Percentiles rank a stretch among this genome's conserved stretches.
phyloP scores from a whole-genome alignment of 2,329 filamentous ascomycete genomes.

The Penicillium griseofulvum region DNA sequence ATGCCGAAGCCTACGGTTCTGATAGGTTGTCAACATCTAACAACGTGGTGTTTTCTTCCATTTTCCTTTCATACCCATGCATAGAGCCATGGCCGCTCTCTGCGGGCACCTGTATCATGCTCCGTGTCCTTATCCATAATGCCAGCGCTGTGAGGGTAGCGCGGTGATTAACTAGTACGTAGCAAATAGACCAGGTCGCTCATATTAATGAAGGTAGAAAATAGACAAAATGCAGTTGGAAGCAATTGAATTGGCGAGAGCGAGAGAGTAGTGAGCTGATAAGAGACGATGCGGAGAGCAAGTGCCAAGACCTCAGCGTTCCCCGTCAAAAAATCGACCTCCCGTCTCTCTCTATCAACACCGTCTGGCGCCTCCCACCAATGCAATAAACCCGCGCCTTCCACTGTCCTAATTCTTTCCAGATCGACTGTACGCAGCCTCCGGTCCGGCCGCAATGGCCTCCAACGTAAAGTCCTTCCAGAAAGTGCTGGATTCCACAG shows the following conservation, averaged over 20 bases:
- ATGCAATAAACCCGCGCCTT: constrained; percentile 20
- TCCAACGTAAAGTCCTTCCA: constrained; percentile 30
- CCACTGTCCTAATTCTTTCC: background rate
- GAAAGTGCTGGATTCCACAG: constrained; percentile 42
- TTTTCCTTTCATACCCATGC: constrained; percentile 49
- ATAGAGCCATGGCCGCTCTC: constrained; percentile 52
- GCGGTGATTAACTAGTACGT: background rate
- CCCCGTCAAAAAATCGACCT: constrained; percentile 38
- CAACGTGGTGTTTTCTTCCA: background rate
- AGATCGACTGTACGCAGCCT: constrained; percentile 16
- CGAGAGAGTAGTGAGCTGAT: constrained; percentile 10
- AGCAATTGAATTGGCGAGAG: constrained; percentile 11
- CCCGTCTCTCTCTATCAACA: constrained; percentile 19
- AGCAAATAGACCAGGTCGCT: background rate
- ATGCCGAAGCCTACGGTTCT: constrained; percentile 87
- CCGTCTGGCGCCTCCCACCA: constrained; percentile 11
- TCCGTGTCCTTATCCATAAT: constrained; percentile 15
- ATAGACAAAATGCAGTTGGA: background rate
- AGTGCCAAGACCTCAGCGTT: constrained; percentile 25
- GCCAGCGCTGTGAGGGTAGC: constrained; percentile 1
- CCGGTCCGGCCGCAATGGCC: constrained; percentile 37
- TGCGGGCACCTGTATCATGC: constrained; percentile 35
- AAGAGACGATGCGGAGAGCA: constrained; percentile 29
- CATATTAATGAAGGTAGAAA: constrained; percentile 16
- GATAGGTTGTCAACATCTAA: constrained; percentile 15